A percentile compares a stretch with the other conserved stretches of the same genome.
Evolutionary conservation across 2,329 filamentous ascomycete species (phyloP).

Genomic region (Lanzia echinophila): DNA sequence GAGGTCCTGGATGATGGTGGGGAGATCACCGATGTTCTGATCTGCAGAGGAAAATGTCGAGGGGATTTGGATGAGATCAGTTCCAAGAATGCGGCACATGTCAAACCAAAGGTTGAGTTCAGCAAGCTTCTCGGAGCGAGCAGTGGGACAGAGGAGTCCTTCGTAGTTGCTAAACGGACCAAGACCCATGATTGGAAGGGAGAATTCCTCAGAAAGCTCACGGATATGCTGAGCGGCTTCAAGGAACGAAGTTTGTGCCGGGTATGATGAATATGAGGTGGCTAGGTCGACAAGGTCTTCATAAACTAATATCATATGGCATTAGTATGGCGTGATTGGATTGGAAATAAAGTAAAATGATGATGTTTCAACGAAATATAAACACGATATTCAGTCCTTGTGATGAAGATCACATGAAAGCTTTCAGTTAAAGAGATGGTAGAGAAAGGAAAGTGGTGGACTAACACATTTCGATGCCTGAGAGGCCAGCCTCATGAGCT

Average conservation of each 20-base stretch:
- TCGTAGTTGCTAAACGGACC: constrained; percentile 74
- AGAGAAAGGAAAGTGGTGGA: background rate
- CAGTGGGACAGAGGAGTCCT: constrained; percentile 56
- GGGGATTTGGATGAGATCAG: constrained; percentile 69
- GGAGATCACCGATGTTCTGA: constrained; percentile 41
- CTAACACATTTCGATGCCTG: constrained; percentile 60
- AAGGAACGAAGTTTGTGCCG: constrained; percentile 39
- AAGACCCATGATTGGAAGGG: constrained; percentile 47
- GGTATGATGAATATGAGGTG: constrained; percentile 17
- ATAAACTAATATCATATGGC: constrained; percentile 39
- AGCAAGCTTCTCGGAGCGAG: constrained; percentile 50
- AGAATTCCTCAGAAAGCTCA: constrained; percentile 48
- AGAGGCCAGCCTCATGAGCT: constrained; percentile 57
- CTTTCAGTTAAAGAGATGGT: background rate
- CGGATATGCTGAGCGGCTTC: constrained; percentile 52
- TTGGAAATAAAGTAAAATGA: too few relatives aligned
- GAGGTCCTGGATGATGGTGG: constrained; percentile 56
- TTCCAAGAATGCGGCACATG: constrained; percentile 57
- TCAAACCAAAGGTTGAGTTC: constrained; percentile 65
- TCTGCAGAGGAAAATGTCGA: constrained; percentile 47
- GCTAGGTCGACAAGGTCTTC: constrained; percentile 66
- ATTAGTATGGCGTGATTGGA: background rate
- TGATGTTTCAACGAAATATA: too few relatives aligned
- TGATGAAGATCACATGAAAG: background rate
- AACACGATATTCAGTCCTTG: background rate